phyloP scores from a whole-genome alignment of 2,329 filamentous ascomycete genomes.

The Hymenotorrendiella dingleyae region DNA sequence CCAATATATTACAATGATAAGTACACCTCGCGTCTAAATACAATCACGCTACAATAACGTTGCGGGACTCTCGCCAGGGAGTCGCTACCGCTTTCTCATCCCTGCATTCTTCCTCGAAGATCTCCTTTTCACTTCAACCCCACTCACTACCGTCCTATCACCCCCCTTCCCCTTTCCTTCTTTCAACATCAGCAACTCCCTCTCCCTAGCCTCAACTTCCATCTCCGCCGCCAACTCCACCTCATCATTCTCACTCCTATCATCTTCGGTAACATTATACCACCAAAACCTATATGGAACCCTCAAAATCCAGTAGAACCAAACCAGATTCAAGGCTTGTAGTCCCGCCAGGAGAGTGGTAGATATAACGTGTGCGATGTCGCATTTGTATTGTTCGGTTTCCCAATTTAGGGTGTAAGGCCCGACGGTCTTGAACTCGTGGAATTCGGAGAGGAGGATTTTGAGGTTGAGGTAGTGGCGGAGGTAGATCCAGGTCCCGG shows the following conservation, averaged over 20 bases:
- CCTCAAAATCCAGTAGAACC: slow-evolving; percentile 71
- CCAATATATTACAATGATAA: too few species aligned
- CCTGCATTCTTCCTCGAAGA: too few species aligned
- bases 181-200: too few species aligned
- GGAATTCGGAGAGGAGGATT: slow-evolving; percentile 70
- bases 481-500: slow-evolving; percentile 80
- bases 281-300: slow-evolving; percentile 67
- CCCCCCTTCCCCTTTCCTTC: too few species aligned
- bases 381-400: slow-evolving; percentile 71
- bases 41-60: too few species aligned
- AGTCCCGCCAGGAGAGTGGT: slow-evolving; percentile 57
- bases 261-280: slow-evolving; percentile 58
- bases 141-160: too few species aligned
- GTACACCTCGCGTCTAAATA: too few species aligned
- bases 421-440: slow-evolving; percentile 67
- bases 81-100: too few species aligned
- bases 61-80: too few species aligned
- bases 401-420: slow-evolving; percentile 74
- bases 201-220: slow-evolving; percentile 1
- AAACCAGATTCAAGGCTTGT: slow-evolving; percentile 74
- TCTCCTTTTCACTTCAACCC: too few species aligned
- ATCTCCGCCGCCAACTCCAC: slow-evolving; percentile 13
- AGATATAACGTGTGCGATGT: slow-evolving; percentile 62
- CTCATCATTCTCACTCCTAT: slow-evolving; percentile 66
- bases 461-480: slow-evolving; percentile 79